Evolutionary conservation across 1,284 basidiomycete genomes (phyloP), one percentile per base, ranked within the genome.

Genomic region (Pyrrhoderma noxium): DNA sequence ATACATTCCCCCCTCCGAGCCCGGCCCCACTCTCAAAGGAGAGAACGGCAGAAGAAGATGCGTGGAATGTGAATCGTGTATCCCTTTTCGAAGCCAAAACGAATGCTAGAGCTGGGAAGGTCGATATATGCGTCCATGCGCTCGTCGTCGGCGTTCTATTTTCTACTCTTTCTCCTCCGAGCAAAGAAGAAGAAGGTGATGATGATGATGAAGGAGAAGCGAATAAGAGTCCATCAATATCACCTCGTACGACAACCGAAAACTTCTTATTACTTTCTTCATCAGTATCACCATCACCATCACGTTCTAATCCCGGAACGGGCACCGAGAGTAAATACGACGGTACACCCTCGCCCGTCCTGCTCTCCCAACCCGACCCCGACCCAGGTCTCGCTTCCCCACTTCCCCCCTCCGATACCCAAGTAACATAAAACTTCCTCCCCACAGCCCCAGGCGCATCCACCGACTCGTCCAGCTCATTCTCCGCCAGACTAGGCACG

Each of bases 11-110:
- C 13, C 84, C 82, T 18, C 78, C 74, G 60, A 73, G 75, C 56
- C 66, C 68, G 27, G 73, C 64, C 22, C 89, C 85, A 53, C 80
- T 79, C 63, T 95, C 93, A 59, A 96, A 90, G 0, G 88, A 90
- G 45, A 93, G 70, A 0, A 89, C 82, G 7, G 74, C 72, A 34
- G 68, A 62, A 1, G 67, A 61, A 1, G 73, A 65, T 27, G 81
- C 66, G 61, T 95, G 90, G 59, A 85, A 76, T 1, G 85, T 85
- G 67, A 93, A 91, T 11, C 89, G 78, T 0, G 86, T 81, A 65
- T 95, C 92, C 22, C 82, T 82, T 66, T 99, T 99, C 3, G 92
- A 94, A 1, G 93, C 92, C 25, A 99, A 75, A 16, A 98, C 95
- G 63, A 97, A 99, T 1, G 90, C 78, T 3, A 99, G 76, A 0